phyloP scores from a whole-genome alignment of 1,139 yeast genomes.

The Lodderomyces beijingensis region DNA sequence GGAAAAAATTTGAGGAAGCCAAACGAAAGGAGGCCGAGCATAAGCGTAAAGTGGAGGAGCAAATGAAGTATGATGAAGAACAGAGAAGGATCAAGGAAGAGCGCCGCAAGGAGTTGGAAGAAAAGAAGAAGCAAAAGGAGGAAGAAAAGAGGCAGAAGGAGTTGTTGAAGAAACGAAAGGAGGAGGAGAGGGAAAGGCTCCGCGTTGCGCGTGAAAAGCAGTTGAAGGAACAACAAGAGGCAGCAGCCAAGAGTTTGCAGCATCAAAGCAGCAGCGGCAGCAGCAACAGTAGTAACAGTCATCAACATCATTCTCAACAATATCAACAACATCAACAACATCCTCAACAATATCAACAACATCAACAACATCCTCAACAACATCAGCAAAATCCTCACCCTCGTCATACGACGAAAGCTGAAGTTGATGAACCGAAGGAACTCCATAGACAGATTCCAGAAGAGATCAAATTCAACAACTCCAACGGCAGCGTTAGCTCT shows the following conservation, averaged over 20 bases:
- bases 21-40: conserved; percentile 46
- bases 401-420: neutral
- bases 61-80: conserved; percentile 49
- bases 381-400: conserved; percentile 16
- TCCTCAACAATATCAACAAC: conserved; percentile 19
- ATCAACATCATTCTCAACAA: too few species aligned
- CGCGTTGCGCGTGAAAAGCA: conserved; percentile 28
- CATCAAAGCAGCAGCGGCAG: conserved; percentile 21
- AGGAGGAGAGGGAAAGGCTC: conserved; percentile 26
- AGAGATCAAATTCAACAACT: conserved; percentile 5
- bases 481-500: neutral
- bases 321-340: too few species aligned
- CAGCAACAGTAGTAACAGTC: conserved; percentile 16
- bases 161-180: conserved; percentile 36
- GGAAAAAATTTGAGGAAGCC: conserved; percentile 36
- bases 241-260: conserved; percentile 10
- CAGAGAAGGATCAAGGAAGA: conserved; percentile 35
- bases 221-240: conserved; percentile 23
- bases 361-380: conserved; percentile 22
- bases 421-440: conserved; percentile 9
- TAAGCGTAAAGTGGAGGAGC: conserved; percentile 39
- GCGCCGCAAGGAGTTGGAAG: conserved; percentile 45
- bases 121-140: conserved; percentile 37
- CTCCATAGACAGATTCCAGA: conserved; percentile 7
- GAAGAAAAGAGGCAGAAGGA: conserved; percentile 44